Evolutionary conservation across 1,139 yeast genomes (phyloP), one percentile per base, ranked within the genome.

Genomic region (Scheffersomyces titani): DNA sequence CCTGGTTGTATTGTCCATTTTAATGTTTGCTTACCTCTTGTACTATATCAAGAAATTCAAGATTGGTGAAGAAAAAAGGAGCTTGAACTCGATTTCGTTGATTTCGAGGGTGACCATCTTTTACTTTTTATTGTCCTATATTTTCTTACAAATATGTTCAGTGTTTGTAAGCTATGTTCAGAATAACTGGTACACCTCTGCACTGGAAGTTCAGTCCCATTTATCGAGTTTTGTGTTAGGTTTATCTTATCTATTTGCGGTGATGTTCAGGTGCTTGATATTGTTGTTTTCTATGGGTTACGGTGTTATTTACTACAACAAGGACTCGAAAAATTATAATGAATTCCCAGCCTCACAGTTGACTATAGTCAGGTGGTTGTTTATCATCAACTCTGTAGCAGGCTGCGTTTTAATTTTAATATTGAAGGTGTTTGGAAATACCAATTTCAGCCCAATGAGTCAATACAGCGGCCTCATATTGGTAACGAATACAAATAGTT

Each of bases 211-310:
- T 16, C 52, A 5, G 50, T 44, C 13, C 22, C 40, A 11, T 30
- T 30, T 30, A 7, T 30, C 40, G 16, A 30, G 40, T 16, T 11
- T 30, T 30, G 9, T 30, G 13, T 44, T 5, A 59, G 55, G 59
- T 20, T 52, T 56, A 22, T 30, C 40, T 30, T 30, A 2, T 16
- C 16, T 30, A 13, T 60, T 59, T 49, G 36, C 30, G 7, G 47
- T 55, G 18, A 57, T 63, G 22, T 44, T 61, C 52, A 49, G 52
- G n/a, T 67, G 60, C 52, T 59, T 66, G 47, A 54, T 68, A 16
- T 67, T 75, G 45, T 55, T 75, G 44, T 75, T 77, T 57, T 60
- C 77, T 48, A 75, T 75, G 80, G 81, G 81, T 0, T 75, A 71
- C 56, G 81, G 81, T 1, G 78, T 76, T 3, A 63, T 76, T 19